Percentiles rank a stretch among this genome's conserved stretches.
phyloP scores from a whole-genome alignment of 2,329 filamentous ascomycete genomes.

The Cercospora sp. region DNA sequence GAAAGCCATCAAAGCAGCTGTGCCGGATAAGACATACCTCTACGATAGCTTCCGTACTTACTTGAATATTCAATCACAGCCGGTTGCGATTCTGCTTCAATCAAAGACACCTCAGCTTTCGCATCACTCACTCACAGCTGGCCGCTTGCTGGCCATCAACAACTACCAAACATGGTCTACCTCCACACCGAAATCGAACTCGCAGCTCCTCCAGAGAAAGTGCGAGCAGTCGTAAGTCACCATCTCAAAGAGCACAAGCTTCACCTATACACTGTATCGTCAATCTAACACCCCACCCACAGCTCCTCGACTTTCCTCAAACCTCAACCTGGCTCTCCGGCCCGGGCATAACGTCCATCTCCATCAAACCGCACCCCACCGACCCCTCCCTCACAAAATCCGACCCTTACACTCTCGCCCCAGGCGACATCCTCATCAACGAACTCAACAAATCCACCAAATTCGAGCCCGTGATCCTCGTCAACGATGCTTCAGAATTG shows the following conservation, averaged over 20 bases:
- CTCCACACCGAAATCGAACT: constrained; percentile 21
- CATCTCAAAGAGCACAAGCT: too few relatives aligned
- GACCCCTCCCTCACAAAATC: background rate
- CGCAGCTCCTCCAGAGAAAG: constrained; percentile 18
- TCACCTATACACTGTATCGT: too few relatives aligned
- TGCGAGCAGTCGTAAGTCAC: constrained; percentile 14
- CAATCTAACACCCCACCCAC: background rate
- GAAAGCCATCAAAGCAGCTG: background rate
- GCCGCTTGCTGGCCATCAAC: background rate
- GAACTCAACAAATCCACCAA: background rate
- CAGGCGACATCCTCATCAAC: background rate
- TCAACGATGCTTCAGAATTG: background rate
- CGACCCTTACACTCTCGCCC: background rate
- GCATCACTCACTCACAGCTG: background rate
- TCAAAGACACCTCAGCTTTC: background rate
- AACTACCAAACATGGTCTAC: constrained; percentile 12
- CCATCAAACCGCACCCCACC: background rate
- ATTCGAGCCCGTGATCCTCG: background rate
- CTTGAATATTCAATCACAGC: background rate
- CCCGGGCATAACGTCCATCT: background rate
- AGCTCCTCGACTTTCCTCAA: constrained; percentile 24
- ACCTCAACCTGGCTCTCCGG: constrained; percentile 13
- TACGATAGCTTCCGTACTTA: background rate
- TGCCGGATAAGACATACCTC: background rate
- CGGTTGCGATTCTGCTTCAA: background rate